phyloP scores from a whole-genome alignment of 768 basidiomycete species.

The Termitomyces sp. region DNA sequence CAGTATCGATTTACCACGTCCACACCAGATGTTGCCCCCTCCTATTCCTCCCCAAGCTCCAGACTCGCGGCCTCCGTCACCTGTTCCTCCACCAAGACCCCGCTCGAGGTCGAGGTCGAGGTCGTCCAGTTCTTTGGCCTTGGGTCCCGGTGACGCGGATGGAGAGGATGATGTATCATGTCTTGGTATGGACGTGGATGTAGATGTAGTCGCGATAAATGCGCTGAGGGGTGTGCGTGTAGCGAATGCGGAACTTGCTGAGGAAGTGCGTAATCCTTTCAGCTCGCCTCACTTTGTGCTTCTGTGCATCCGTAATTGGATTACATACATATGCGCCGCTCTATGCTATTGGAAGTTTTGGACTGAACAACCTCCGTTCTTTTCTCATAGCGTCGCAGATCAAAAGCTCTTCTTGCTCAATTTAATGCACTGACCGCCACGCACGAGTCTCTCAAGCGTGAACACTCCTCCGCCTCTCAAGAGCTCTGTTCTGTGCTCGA shows the following conservation, averaged over 20 bases:
- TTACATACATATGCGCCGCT: background rate
- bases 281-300: background rate
- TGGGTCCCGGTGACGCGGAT: background rate
- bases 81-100: background rate
- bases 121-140: background rate
- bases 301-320: background rate
- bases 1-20: background rate
- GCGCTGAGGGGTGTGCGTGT: conserved; percentile 8
- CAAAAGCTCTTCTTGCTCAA: conserved; percentile 3
- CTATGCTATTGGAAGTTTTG: background rate
- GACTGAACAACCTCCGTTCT: background rate
- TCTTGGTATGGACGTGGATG: background rate
- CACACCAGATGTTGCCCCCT: conserved; percentile 10
- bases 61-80: conserved; percentile 9
- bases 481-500: conserved; percentile 2
- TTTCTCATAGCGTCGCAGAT: conserved; percentile 2
- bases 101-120: background rate
- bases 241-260: conserved; percentile 8
- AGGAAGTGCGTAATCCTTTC: conserved; percentile 7
- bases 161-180: background rate
- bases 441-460: conserved; percentile 6
- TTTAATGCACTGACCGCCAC: conserved; percentile 8
- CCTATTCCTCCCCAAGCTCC: conserved; percentile 8
- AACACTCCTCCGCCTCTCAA: background rate
- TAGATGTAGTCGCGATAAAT: conserved; percentile 11